A percentile compares a stretch with the other conserved stretches of the same genome.
phyloP scores from a whole-genome alignment of 352 stramenopile genomes.

The Phytopythium boreale region DNA sequence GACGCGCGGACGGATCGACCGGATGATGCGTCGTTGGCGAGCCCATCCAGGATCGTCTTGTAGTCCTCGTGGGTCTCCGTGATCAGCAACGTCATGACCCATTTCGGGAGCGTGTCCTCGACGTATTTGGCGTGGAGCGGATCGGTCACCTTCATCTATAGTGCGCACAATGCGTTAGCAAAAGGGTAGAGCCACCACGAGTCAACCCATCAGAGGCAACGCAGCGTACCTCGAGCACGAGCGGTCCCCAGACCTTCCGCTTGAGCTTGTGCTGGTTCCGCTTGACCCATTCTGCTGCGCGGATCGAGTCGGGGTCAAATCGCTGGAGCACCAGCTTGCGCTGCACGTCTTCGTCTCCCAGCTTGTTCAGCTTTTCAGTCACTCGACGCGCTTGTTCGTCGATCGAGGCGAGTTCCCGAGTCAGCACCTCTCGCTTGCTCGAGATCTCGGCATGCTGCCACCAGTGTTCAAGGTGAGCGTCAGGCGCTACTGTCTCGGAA shows the following conservation, averaged over 20 bases:
- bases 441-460: conserved; percentile 62
- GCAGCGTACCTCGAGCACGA: conserved; percentile 62
- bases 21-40: conserved; percentile 41
- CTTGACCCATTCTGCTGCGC: conserved; percentile 74
- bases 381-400: conserved; percentile 56
- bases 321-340: conserved; percentile 52
- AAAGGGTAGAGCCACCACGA: neutral
- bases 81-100: conserved; percentile 68
- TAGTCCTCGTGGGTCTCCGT: conserved; percentile 83
- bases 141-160: conserved; percentile 79
- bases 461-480: neutral
- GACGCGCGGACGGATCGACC: conserved; percentile 58
- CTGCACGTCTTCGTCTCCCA: conserved; percentile 79
- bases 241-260: conserved; percentile 77
- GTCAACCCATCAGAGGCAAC: neutral
- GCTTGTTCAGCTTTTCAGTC: conserved; percentile 48
- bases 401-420: conserved; percentile 38
- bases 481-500: neutral
- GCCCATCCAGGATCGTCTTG: conserved; percentile 63
- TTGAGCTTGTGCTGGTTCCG: conserved; percentile 64
- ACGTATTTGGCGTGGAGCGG: conserved; percentile 80
- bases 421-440: conserved; percentile 57
- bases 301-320: conserved; percentile 68
- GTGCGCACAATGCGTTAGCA: neutral
- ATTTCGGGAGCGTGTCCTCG: conserved; percentile 82